These are phyloP conservation scores for Globisporangium radiosum DNA, from an alignment of 352 stramenopile genomes.

Conservation along the genomic window DNA sequence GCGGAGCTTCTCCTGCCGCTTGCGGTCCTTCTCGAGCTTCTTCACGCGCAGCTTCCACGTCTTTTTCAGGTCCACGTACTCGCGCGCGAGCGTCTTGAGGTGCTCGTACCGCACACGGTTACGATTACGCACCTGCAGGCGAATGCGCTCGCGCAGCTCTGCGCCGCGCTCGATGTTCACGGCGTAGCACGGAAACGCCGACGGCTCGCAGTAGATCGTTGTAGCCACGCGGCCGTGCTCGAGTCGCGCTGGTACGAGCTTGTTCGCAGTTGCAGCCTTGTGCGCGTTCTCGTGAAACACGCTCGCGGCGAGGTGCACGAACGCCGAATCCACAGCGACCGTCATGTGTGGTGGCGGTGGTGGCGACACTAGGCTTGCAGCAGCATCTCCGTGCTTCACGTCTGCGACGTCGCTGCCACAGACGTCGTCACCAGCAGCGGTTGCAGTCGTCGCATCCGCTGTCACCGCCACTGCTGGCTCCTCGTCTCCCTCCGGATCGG, in stretches of 20 bases:
- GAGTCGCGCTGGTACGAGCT: slow-evolving; percentile 42
- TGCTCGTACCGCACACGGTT: slow-evolving; percentile 66
- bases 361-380: too few relatives aligned
- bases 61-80: slow-evolving; percentile 80
- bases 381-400: too few relatives aligned
- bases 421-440: too few relatives aligned
- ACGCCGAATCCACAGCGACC: slow-evolving; percentile 50
- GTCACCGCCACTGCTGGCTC: neutral
- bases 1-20: slow-evolving; percentile 76
- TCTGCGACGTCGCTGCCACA: too few relatives aligned
- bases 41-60: slow-evolving; percentile 81
- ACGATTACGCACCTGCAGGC: slow-evolving; percentile 49
- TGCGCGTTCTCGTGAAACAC: slow-evolving; percentile 63
- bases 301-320: slow-evolving; percentile 52
- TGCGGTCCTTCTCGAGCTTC: slow-evolving; percentile 83
- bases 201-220: slow-evolving; percentile 66
- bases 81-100: slow-evolving; percentile 60
- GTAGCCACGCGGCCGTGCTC: slow-evolving; percentile 38
- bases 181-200: slow-evolving; percentile 73
- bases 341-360: slow-evolving; percentile 12
- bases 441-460: neutral
- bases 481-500: too few relatives aligned
- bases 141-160: slow-evolving; percentile 43
- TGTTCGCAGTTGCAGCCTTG: slow-evolving; percentile 47
- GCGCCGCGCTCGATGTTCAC: slow-evolving; percentile 51